Evolutionary conservation across 768 basidiomycete species (phyloP).

Genomic region (Jaapia argillacea): DNA sequence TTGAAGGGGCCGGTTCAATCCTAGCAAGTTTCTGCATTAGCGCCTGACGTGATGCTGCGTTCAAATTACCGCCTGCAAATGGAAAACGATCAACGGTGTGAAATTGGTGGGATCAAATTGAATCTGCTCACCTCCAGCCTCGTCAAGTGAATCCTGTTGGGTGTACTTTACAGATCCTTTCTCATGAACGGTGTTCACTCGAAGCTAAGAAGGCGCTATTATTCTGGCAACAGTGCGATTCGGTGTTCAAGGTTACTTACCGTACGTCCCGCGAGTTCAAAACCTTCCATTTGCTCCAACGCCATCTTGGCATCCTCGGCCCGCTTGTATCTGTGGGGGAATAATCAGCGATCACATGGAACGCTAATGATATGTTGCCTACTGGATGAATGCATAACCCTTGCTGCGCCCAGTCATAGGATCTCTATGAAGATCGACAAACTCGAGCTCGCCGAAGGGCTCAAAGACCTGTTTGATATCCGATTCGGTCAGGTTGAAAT

Average conservation of each 20-base stretch:
- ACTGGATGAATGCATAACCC: slow-evolving; percentile 98
- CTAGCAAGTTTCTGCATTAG: slow-evolving; percentile 99
- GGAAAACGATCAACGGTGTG: background rate
- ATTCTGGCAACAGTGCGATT: too few species aligned
- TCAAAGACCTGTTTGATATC: slow-evolving; percentile 99
- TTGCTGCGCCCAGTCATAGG: slow-evolving; percentile 93
- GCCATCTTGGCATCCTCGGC: slow-evolving; percentile 95
- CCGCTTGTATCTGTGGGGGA: slow-evolving; percentile 60
- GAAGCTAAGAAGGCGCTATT: slow-evolving; percentile 48
- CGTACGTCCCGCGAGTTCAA: slow-evolving; percentile 91
- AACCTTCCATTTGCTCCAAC: slow-evolving; percentile 97
- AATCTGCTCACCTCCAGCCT: slow-evolving; percentile 62
- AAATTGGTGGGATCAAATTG: background rate
- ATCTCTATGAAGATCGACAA: slow-evolving; percentile 96
- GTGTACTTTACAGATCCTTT: slow-evolving; percentile 74
- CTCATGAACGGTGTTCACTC: slow-evolving; percentile 89
- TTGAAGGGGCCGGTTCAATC: slow-evolving; percentile 56
- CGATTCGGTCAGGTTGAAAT: slow-evolving; percentile 93
- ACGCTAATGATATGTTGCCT: slow-evolving; percentile 17
- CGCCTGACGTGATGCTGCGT: slow-evolving; percentile 95
- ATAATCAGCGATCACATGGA: background rate
- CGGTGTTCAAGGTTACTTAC: slow-evolving; percentile 37
- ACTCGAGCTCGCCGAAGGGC: slow-evolving; percentile 96
- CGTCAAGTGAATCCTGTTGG: slow-evolving; percentile 76
- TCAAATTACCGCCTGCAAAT: slow-evolving; percentile 82